Conservation (phyloP, 225 moss, liverwort and hornwort genomes). For the Pleurozium schreberi region DNA sequence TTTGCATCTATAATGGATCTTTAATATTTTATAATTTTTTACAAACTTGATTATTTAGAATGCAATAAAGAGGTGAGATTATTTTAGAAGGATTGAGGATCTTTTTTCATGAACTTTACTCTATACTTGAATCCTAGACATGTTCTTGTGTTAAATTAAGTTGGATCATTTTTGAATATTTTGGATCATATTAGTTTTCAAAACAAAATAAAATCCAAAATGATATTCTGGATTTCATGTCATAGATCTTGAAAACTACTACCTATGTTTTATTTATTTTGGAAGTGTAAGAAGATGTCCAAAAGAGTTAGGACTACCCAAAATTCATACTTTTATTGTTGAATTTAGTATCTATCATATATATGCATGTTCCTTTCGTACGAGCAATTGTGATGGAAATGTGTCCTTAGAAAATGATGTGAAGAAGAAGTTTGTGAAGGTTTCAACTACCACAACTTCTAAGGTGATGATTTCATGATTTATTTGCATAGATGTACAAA, state of each 20-base stretch:
- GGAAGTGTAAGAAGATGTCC: not conserved
- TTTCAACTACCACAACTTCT: rapidly evolving
- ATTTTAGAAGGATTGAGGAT: not conserved
- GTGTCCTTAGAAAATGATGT: rapidly evolving
- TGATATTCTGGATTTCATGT: no score
- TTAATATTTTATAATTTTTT: not conserved
- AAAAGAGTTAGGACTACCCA: rapidly evolving
- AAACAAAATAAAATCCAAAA: no score
- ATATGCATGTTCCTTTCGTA: no score
- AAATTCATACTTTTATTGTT: not conserved
- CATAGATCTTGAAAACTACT: not conserved
- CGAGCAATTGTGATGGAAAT: not conserved
- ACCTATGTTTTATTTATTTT: not conserved
- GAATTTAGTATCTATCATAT: not conserved
- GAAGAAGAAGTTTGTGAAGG: rapidly evolving
- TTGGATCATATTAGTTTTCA: no score
- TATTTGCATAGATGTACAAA: not conserved
- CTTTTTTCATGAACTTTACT: not conserved
- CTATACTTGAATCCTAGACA: not conserved
- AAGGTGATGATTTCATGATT: not conserved
- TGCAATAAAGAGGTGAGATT: not conserved
- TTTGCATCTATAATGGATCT: not conserved
- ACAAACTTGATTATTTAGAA: not conserved
- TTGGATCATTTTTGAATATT: no score
- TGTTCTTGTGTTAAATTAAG: no score